A percentile compares a stretch with the other conserved stretches of the same genome.
Evolutionary conservation across 352 stramenopile genomes (phyloP).

Genomic region (Phytopythium aichiense): DNA sequence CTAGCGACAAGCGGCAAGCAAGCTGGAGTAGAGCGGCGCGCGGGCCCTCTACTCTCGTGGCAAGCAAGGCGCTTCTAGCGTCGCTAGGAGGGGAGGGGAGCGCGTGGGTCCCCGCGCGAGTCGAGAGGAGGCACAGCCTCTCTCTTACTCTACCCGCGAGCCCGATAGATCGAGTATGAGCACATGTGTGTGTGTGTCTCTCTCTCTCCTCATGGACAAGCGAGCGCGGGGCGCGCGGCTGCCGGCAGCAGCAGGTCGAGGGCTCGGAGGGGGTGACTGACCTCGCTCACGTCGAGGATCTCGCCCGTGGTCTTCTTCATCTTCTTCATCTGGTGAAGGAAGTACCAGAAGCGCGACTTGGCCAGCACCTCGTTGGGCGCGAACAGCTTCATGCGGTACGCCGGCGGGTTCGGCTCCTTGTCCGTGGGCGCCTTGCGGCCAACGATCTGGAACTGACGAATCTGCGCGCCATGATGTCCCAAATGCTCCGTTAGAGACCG

Average conservation of each 20-base stretch:
- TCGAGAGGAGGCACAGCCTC: too few relatives aligned
- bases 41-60: constrained; percentile 65
- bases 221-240: constrained; percentile 1
- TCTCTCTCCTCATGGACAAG: not conserved
- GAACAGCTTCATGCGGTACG: constrained; percentile 99
- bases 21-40: constrained; percentile 65
- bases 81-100: constrained; percentile 43
- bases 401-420: constrained; percentile 96
- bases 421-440: constrained; percentile 98
- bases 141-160: not conserved
- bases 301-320: constrained; percentile 99
- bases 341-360: constrained; percentile 99
- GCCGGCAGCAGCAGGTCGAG: not conserved
- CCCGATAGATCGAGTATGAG: not conserved
- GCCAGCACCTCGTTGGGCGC: constrained; percentile 96
- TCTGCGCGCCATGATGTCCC: constrained; percentile 30
- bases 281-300: constrained; percentile 99
- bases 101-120: not conserved
- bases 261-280: constrained; percentile 36
- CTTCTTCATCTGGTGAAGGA: constrained; percentile 99
- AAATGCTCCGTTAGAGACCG: too few relatives aligned
- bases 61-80: constrained; percentile 72
- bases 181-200: not conserved
- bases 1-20: constrained; percentile 69
- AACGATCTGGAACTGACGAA: constrained; percentile 99